Evolutionary conservation across 1,139 yeast species (phyloP).

Genomic region (Magnusiomyces ingens): DNA sequence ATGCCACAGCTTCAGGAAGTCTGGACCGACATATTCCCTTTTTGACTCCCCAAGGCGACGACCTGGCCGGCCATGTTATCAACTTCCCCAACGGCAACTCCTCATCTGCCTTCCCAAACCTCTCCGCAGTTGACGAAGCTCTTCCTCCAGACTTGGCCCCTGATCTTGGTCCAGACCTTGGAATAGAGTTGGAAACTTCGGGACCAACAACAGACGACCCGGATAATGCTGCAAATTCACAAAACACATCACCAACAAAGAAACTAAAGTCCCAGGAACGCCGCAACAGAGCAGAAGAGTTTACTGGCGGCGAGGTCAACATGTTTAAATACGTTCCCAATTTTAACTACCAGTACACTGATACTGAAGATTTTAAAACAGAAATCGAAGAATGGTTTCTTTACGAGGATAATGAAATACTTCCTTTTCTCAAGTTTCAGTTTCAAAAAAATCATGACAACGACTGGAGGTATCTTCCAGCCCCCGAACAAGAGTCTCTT

Average conservation of each 20-base stretch:
- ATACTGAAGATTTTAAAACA: conserved; percentile 21
- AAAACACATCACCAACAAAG: conserved; percentile 1
- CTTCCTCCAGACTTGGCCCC: background rate
- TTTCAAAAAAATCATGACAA: background rate
- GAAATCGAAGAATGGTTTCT: conserved; percentile 36
- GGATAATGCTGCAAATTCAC: background rate
- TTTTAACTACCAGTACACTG: conserved; percentile 26
- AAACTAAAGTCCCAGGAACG: conserved; percentile 19
- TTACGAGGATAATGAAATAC: conserved; percentile 24
- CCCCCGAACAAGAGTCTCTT: conserved; percentile 11
- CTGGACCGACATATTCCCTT: background rate
- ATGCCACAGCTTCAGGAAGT: background rate
- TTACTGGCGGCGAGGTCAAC: conserved; percentile 1
- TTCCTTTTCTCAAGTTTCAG: conserved; percentile 21
- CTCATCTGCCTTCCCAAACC: conserved; percentile 5
- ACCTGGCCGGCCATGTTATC: background rate
- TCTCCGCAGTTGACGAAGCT: background rate
- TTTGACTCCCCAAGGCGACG: background rate
- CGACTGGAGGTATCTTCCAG: conserved; percentile 3
- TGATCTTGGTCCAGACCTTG: background rate
- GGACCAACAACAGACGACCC: background rate
- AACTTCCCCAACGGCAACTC: conserved; percentile 7
- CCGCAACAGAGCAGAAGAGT: conserved; percentile 20
- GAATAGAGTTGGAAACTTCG: background rate
- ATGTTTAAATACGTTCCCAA: conserved; percentile 19